These are phyloP conservation scores for Parmelia sp. DNA, from an alignment of 495 filamentous ascomycete species.

Conservation along the genomic window DNA sequence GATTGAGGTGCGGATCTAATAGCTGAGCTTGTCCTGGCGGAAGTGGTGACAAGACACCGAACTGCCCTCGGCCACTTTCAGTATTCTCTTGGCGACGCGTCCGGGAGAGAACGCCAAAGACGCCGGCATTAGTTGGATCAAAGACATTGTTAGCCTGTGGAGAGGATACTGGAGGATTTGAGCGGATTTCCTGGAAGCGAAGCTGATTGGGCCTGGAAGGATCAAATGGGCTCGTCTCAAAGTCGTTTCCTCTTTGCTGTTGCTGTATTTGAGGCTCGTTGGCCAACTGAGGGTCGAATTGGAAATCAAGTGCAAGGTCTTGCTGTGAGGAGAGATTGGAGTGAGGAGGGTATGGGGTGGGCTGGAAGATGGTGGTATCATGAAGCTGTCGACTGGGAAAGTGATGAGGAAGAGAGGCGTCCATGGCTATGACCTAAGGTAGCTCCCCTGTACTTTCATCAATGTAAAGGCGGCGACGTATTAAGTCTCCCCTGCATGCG, in stretches of 20 bases:
- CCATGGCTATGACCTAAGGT: constrained; percentile 15
- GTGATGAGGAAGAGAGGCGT: constrained; percentile 23
- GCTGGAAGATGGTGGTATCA: constrained; percentile 21
- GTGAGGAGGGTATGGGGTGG: constrained; percentile 18
- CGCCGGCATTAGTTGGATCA: constrained; percentile 16
- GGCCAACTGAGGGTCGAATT: constrained; percentile 32
- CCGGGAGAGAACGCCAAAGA: constrained; percentile 38
- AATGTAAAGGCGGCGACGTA: constrained; percentile 13
- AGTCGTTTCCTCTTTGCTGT: constrained; percentile 32
- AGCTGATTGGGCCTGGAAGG: constrained; percentile 27
- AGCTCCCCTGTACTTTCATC: not conserved
- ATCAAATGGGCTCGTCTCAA: constrained; percentile 24
- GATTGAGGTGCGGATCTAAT: constrained; percentile 24
- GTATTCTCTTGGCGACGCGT: constrained; percentile 27
- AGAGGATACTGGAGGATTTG: constrained; percentile 26
- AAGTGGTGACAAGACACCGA: constrained; percentile 40
- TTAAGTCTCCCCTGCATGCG: not conserved
- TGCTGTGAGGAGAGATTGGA: constrained; percentile 35
- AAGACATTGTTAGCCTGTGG: constrained; percentile 20
- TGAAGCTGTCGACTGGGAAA: constrained; percentile 20
- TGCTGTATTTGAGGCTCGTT: constrained; percentile 32
- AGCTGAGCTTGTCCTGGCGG: constrained; percentile 24
- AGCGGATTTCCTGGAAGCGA: constrained; percentile 28
- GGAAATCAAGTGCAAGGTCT: constrained; percentile 36
- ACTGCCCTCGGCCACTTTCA: constrained; percentile 29